A percentile compares a stretch with the other conserved stretches of the same genome.
phyloP scores from a whole-genome alignment of 768 basidiomycete genomes.

The Baorangia bicolor region DNA sequence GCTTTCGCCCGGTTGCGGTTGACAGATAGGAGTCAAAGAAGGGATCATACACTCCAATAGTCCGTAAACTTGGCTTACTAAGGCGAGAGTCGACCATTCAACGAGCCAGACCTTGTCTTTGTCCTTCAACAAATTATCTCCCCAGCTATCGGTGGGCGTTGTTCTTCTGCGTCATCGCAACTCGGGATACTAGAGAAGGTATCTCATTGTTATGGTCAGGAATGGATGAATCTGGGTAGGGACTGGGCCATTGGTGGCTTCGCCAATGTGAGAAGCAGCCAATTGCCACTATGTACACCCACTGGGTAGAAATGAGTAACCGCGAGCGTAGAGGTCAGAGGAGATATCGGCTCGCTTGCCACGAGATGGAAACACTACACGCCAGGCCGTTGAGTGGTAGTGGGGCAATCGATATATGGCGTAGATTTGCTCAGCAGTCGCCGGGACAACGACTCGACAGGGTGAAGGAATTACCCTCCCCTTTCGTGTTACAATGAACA shows the following conservation, averaged over 20 bases:
- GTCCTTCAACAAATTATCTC: too few species aligned
- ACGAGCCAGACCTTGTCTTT: not conserved
- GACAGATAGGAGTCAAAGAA: too few species aligned
- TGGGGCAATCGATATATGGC: not conserved
- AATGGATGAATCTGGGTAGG: not conserved
- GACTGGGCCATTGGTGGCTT: not conserved
- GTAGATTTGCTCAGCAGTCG: not conserved
- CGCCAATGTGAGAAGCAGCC: not conserved
- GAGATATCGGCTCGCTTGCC: not conserved
- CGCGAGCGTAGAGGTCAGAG: not conserved
- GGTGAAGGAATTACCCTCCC: not conserved
- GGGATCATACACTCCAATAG: too few species aligned
- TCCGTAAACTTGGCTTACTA: not conserved
- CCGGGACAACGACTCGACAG: not conserved
- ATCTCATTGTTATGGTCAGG: not conserved
- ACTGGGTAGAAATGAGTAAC: not conserved
- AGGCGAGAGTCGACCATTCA: not conserved
- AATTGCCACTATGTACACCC: too few species aligned
- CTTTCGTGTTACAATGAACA: not conserved
- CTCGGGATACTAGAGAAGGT: not conserved
- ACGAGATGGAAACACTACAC: not conserved
- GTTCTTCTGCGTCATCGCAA: not conserved
- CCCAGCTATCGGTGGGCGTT: not conserved
- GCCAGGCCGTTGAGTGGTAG: not conserved
- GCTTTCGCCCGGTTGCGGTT: too few species aligned